Conservation (phyloP, 1,139 yeast species). For the Yamadazyma diospyri region DNA sequence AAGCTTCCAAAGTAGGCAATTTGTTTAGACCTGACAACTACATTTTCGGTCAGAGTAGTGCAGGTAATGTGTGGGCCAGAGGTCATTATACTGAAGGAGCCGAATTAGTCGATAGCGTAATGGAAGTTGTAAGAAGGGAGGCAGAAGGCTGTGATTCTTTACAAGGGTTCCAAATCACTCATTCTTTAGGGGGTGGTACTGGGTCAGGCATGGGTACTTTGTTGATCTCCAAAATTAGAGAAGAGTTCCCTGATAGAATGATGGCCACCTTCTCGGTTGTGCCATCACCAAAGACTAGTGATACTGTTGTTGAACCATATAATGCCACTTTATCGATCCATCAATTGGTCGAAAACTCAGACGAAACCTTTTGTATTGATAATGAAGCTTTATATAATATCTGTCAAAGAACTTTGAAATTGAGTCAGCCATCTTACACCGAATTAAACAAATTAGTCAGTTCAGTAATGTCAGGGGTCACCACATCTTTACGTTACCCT, state of each 20-base stretch:
- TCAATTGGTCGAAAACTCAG: slow-evolving; percentile 85
- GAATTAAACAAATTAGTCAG: slow-evolving; percentile 82
- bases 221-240: slow-evolving; percentile 74
- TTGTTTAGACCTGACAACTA: slow-evolving; percentile 89
- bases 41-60: slow-evolving; percentile 85
- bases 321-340: slow-evolving; percentile 91
- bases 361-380: slow-evolving; percentile 92
- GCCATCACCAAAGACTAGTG: slow-evolving; percentile 88
- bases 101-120: slow-evolving; percentile 82
- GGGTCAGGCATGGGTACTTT: slow-evolving; percentile 96
- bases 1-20: slow-evolving; percentile 72
- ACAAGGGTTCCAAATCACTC: slow-evolving; percentile 93
- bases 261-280: slow-evolving; percentile 92
- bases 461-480: slow-evolving; percentile 90
- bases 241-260: slow-evolving; percentile 92
- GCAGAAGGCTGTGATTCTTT: slow-evolving; percentile 90
- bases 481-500: slow-evolving; percentile 86
- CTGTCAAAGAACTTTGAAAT: slow-evolving; percentile 79
- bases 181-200: slow-evolving; percentile 95
- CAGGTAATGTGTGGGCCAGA: slow-evolving; percentile 96
- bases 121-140: slow-evolving; percentile 89
- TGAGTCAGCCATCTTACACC: slow-evolving; percentile 71
- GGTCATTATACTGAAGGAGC: slow-evolving; percentile 97
- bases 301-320: slow-evolving; percentile 92
- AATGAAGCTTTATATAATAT: slow-evolving; percentile 89